Conservation (phyloP, 2,329 filamentous ascomycete species). For the Clarireedia monteithiana region DNA sequence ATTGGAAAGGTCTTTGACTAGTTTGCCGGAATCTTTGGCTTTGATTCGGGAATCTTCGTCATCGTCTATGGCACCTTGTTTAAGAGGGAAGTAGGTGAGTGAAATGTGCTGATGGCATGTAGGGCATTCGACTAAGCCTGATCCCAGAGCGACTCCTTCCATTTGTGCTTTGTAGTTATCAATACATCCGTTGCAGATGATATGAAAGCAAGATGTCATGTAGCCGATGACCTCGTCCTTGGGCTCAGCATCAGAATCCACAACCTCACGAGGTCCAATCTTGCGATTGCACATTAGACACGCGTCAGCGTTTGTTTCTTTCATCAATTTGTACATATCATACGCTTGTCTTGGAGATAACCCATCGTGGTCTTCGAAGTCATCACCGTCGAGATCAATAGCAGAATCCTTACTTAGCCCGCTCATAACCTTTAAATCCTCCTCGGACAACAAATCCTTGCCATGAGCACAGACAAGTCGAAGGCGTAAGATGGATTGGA, state of each 20-base stretch:
- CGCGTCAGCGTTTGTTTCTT: slow-evolving; percentile 67
- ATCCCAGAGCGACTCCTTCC: slow-evolving; percentile 33
- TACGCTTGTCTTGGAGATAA: slow-evolving; percentile 69
- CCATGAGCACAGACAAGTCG: slow-evolving; percentile 90
- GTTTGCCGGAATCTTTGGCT: slow-evolving; percentile 33
- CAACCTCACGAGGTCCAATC: slow-evolving; percentile 49
- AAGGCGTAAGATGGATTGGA: slow-evolving; percentile 84
- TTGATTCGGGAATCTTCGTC: slow-evolving; percentile 23
- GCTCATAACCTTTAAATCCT: slow-evolving; percentile 72
- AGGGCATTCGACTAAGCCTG: slow-evolving; percentile 48
- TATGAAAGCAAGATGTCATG: slow-evolving; percentile 82
- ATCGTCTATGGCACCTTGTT: slow-evolving; percentile 33
- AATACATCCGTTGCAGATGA: slow-evolving; percentile 72
- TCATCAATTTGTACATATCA: slow-evolving; percentile 76
- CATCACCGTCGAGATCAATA: slow-evolving; percentile 80
- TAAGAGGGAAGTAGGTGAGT: slow-evolving; percentile 60
- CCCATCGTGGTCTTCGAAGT: slow-evolving; percentile 42
- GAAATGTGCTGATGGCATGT: slow-evolving; percentile 59
- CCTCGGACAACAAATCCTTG: slow-evolving; percentile 78
- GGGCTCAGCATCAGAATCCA: slow-evolving; percentile 45
- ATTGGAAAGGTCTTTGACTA: slow-evolving; percentile 51
- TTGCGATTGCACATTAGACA: slow-evolving; percentile 65
- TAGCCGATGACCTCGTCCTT: slow-evolving; percentile 62
- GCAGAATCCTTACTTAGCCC: slow-evolving; percentile 78
- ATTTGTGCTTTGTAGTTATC: slow-evolving; percentile 48